These are phyloP conservation scores for Saccharomyces mikatae DNA, from an alignment of 805 yeast species.

Conservation along the genomic window DNA sequence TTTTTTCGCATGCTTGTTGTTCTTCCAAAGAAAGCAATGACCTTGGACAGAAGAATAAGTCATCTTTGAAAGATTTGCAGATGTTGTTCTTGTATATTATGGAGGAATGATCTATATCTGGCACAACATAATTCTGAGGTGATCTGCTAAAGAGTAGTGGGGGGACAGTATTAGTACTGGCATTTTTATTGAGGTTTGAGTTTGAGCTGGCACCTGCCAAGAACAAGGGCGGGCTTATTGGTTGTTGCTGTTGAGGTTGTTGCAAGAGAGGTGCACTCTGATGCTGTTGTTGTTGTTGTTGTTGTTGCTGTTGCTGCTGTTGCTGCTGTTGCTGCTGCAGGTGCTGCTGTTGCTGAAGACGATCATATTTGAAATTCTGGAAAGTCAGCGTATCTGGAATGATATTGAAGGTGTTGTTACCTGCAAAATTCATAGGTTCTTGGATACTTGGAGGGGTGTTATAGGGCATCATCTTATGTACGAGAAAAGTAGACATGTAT, in stretches of 20 bases:
- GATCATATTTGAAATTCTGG: not conserved
- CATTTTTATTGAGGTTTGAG: not conserved
- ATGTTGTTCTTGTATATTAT: slow-evolving; percentile 21
- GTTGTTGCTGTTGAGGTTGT: not conserved
- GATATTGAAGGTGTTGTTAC: not conserved
- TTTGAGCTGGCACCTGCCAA: not conserved
- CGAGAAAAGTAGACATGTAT: not conserved
- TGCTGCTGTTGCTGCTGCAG: not conserved
- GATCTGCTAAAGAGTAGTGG: not conserved
- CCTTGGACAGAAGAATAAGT: slow-evolving; percentile 28
- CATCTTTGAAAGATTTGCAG: slow-evolving; percentile 29
- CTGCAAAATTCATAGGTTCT: not conserved
- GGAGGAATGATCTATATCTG: not conserved
- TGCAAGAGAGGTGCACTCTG: not conserved
- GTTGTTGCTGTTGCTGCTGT: not conserved
- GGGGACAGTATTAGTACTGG: not conserved
- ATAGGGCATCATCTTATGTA: not conserved
- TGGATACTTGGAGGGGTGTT: not conserved
- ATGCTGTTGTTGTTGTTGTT: not conserved
- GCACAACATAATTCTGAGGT: not conserved
- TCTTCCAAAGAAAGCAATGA: slow-evolving; percentile 23
- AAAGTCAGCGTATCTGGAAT: not conserved
- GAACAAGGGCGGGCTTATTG: not conserved
- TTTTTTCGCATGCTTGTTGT: slow-evolving; percentile 20
- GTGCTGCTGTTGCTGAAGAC: not conserved